phyloP scores from a whole-genome alignment of 495 filamentous ascomycete genomes.

The Aspergillus hancockii region DNA sequence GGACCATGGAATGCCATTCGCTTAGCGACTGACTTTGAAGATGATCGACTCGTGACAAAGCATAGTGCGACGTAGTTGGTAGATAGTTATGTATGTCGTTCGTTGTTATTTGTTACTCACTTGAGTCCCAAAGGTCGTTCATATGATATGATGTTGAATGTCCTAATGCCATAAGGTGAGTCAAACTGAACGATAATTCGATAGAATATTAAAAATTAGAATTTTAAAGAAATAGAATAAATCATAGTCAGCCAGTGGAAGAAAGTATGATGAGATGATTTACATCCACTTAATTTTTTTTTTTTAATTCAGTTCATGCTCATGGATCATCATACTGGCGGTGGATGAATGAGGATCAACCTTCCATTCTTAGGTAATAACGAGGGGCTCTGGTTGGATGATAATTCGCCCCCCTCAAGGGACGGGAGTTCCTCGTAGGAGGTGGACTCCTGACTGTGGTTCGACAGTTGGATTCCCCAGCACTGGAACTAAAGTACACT shows the following conservation, averaged over 20 bases:
- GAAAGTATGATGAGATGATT: not conserved
- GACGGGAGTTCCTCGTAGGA: constrained; percentile 12
- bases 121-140: not conserved
- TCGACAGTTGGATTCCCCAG: not conserved
- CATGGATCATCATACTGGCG: constrained; percentile 13
- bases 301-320: not conserved
- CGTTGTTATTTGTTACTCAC: not conserved
- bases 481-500: not conserved
- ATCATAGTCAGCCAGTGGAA: not conserved
- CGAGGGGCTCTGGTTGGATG: constrained; percentile 15
- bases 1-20: constrained; percentile 7
- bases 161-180: not conserved
- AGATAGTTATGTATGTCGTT: not conserved
- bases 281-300: not conserved
- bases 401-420: constrained; percentile 15
- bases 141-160: not conserved
- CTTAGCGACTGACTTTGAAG: not conserved
- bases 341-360: constrained; percentile 29
- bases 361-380: constrained; percentile 18
- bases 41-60: constrained; percentile 3
- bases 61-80: not conserved
- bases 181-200: not conserved
- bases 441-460: not conserved
- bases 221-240: not conserved
- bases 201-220: not conserved